Evolutionary conservation across 2,329 filamentous ascomycete genomes (phyloP).

Genomic region (Helminthosporium solani): DNA sequence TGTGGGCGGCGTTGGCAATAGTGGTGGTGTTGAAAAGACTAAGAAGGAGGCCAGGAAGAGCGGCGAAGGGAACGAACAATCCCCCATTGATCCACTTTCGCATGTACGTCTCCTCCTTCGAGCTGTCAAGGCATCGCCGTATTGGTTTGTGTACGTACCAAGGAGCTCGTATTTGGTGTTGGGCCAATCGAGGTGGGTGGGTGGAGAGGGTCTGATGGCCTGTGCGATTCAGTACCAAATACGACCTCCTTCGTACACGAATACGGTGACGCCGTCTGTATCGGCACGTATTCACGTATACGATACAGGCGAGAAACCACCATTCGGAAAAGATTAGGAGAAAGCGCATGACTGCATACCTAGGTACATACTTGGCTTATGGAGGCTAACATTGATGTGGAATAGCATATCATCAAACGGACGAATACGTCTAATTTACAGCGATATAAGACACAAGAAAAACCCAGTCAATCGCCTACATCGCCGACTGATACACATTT

Average conservation of each 20-base stretch:
- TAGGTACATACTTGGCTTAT: background rate
- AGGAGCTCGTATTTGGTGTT: too few species aligned
- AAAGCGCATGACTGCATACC: background rate
- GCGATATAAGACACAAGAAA: conserved; percentile 53
- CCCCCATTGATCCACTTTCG: conserved; percentile 65
- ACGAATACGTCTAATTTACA: conserved; percentile 63
- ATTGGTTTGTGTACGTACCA: too few species aligned
- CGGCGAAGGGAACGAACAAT: conserved; percentile 27
- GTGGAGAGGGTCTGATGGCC: too few species aligned
- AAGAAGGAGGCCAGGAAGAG: background rate
- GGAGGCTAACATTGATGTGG: conserved; percentile 6
- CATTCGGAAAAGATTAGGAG: background rate
- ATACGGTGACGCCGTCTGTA: too few species aligned
- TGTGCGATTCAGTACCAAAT: too few species aligned
- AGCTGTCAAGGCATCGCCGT: background rate
- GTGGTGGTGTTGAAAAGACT: background rate
- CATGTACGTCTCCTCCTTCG: conserved; percentile 54
- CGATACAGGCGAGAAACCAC: too few species aligned
- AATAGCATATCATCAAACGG: conserved; percentile 60
- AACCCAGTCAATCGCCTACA: conserved; percentile 29
- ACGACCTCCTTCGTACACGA: too few species aligned
- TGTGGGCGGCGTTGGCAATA: background rate
- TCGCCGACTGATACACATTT: conserved; percentile 54
- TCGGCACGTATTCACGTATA: too few species aligned
- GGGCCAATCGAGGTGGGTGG: too few species aligned